Conservation (phyloP, 306 rosid species). For the Lathyrus tuberosus region DNA sequence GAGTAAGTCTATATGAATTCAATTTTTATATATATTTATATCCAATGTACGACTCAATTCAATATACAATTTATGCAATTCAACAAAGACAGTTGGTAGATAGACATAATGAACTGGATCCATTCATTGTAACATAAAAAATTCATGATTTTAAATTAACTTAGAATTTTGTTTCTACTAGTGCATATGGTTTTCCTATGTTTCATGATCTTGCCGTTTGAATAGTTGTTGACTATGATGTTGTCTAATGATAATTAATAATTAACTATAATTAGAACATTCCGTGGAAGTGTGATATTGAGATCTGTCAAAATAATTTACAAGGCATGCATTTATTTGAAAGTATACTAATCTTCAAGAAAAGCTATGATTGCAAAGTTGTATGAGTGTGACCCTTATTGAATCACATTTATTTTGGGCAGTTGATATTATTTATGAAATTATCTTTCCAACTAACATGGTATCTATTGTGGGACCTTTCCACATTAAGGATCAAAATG, state of each 20-base stretch:
- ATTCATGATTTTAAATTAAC: slow-evolving; percentile 4
- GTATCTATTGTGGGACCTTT: slow-evolving; percentile 49
- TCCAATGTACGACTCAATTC: slow-evolving; percentile 29
- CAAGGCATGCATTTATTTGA: background rate
- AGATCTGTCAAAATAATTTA: background rate
- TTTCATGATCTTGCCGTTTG: slow-evolving; percentile 41
- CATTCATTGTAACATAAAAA: slow-evolving; percentile 18
- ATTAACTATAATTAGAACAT: slow-evolving; percentile 38
- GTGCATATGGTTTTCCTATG: slow-evolving; percentile 36
- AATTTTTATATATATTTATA: slow-evolving; percentile 16
- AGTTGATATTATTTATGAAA: slow-evolving; percentile 48
- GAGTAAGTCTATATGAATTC: slow-evolving; percentile 11
- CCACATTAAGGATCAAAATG: slow-evolving; percentile 37
- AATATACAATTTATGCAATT: slow-evolving; percentile 28
- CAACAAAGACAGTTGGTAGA: slow-evolving; percentile 35
- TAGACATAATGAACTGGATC: slow-evolving; percentile 34
- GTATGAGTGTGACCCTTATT: slow-evolving; percentile 49
- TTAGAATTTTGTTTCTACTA: slow-evolving; percentile 24
- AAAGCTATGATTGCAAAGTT: slow-evolving; percentile 47
- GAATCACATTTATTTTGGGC: slow-evolving; percentile 50
- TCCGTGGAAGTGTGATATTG: slow-evolving; percentile 13
- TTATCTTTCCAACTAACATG: slow-evolving; percentile 43
- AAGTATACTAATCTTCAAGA: background rate
- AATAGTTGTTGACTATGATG: slow-evolving; percentile 26
- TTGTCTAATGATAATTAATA: slow-evolving; percentile 23